Conservation (phyloP, 1,284 basidiomycete species). For the Cryptococcus depauperatus region DNA sequence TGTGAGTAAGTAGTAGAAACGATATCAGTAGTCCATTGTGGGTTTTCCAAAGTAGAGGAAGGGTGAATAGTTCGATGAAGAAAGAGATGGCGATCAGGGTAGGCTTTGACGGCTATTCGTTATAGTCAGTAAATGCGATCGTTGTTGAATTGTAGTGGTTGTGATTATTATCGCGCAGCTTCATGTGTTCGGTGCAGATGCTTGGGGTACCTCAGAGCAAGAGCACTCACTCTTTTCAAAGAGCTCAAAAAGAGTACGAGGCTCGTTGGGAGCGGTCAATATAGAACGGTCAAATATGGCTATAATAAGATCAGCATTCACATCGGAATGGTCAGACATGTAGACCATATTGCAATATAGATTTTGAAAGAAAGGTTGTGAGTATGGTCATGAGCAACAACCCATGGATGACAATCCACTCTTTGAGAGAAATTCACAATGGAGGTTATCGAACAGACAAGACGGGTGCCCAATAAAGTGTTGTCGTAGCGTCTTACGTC, state of each 20-base stretch:
- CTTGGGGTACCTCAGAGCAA: not conserved
- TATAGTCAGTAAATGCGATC: not conserved
- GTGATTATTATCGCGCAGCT: not conserved
- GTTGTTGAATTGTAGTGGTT: not conserved
- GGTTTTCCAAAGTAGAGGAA: conserved; percentile 11
- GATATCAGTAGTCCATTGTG: conserved; percentile 27
- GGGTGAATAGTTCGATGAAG: conserved; percentile 25
- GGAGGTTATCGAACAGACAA: too few relatives aligned
- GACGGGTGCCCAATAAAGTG: too few relatives aligned
- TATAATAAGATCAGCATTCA: not conserved
- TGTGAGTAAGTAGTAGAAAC: conserved; percentile 32
- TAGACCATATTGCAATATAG: too few relatives aligned
- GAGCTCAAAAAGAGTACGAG: conserved; percentile 35
- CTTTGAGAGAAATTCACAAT: too few relatives aligned
- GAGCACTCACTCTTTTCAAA: conserved; percentile 39
- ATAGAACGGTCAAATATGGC: conserved; percentile 22
- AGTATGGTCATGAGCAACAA: too few relatives aligned
- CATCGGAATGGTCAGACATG: too few relatives aligned
- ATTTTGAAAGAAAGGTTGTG: not conserved
- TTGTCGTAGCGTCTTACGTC: too few relatives aligned
- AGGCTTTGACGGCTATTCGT: conserved; percentile 28
- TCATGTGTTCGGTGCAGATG: not conserved
- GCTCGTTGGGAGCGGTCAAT: conserved; percentile 19
- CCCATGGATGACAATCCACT: too few relatives aligned
- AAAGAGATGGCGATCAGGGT: conserved; percentile 33